Evolutionary conservation across 306 rosid genomes (phyloP), one percentile per base, ranked within the genome.

Genomic region (peach (Prunus persica)): DNA sequence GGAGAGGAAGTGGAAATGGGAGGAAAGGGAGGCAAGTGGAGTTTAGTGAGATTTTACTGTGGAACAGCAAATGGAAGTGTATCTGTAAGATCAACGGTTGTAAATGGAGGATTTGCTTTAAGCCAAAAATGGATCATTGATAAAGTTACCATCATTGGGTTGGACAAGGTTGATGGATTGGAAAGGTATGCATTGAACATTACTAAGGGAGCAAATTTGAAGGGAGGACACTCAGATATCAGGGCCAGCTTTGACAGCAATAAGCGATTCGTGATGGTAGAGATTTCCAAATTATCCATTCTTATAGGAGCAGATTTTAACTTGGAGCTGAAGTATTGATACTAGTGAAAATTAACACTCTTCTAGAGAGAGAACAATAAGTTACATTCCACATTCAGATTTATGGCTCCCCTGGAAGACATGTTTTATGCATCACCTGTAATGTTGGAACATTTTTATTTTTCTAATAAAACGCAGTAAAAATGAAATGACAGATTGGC

Each of bases 301-400:
- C 93, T 83, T 73, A 90, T 93, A 14, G 91, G 96, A 34, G 72
- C 83, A 82, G 88, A 87, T 73, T 91, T 94, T 79, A 73, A 76
- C 84, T 51, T 93, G 65, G 88, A 80, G 62, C 34, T 80, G 27
- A 72, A 38, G 11, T 52, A 22, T 47, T 14, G 57, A 47, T 20
- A 68, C 38, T 51, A 7, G 20, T 67, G 57, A 46, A 43, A 6
- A 67, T 47, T 13, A 47, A 3, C 54, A 46, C 43, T 7, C 38
- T 67, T 18, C 14, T 5, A 47, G 52, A 11, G 51, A 11, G 13
- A 45, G 56, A 24, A 67, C 34, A 41, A n/a, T 66, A 47, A 47
- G 4, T 2, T 38, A 38, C 43, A 1, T 38, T 8, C 41, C 41
- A 34, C 41, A 34, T 34, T 34, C 41, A 1, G 41, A 34, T 32